phyloP scores from a whole-genome alignment of 2,329 filamentous ascomycete species.

The Beauveria brongniartii region DNA sequence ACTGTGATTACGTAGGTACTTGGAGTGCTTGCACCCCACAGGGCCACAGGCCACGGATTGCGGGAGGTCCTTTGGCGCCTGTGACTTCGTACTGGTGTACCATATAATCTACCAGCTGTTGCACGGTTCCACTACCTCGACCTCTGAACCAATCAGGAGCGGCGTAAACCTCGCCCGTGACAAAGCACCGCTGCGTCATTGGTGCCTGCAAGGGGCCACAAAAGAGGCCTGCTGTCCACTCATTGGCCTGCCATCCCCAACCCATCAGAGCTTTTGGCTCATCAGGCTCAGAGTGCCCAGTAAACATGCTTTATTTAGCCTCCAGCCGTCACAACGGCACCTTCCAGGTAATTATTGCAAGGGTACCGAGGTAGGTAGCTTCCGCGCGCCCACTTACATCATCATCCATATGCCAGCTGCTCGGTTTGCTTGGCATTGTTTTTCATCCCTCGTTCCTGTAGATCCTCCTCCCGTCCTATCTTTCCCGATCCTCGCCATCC shows the following conservation, averaged over 20 bases:
- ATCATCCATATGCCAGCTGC: background rate
- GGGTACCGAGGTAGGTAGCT: background rate
- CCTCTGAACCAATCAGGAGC: background rate
- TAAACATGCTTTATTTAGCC: slow-evolving; percentile 3
- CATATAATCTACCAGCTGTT: background rate
- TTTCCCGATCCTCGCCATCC: background rate
- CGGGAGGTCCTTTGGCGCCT: background rate
- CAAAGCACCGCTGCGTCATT: background rate
- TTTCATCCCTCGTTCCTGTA: slow-evolving; percentile 1
- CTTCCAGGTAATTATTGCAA: background rate
- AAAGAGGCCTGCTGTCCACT: too few relatives aligned
- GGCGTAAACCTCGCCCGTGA: background rate
- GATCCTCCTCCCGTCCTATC: background rate
- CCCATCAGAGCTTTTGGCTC: background rate
- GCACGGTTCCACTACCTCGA: background rate
- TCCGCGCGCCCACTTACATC: slow-evolving; percentile 1
- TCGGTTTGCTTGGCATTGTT: background rate
- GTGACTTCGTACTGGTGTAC: too few relatives aligned
- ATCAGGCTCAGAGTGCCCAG: background rate
- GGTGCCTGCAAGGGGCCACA: background rate
- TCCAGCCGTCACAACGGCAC: background rate
- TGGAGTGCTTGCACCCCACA: too few relatives aligned
- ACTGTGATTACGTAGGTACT: too few relatives aligned
- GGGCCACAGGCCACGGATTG: too few relatives aligned
- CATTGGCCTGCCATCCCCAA: background rate